Conservation (phyloP, 192 early-diverging fungal species). For the Backusella tuberculispora region DNA sequence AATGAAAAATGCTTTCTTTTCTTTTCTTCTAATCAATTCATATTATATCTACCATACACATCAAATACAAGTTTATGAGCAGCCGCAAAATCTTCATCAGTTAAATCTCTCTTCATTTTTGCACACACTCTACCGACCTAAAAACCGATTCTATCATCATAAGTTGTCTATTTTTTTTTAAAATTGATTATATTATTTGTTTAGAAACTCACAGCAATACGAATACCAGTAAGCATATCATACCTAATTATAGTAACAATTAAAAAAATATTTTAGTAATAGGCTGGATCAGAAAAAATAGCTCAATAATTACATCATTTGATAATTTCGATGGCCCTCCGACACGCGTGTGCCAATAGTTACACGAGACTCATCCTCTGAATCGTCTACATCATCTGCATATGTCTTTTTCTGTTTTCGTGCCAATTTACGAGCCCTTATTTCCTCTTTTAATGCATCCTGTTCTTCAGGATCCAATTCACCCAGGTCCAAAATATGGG, state of each 20-base stretch:
- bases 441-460: conserved; percentile 13
- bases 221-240: conserved; percentile 31
- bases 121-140: conserved; percentile 83
- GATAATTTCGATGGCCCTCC: conserved; percentile 27
- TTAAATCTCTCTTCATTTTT: conserved; percentile 78
- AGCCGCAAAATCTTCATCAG: conserved; percentile 80
- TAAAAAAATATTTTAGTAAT: neutral
- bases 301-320: conserved; percentile 21
- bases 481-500: conserved; percentile 17
- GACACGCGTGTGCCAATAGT: conserved; percentile 55
- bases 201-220: conserved; percentile 22
- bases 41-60: conserved; percentile 57
- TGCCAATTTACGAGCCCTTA: conserved; percentile 1
- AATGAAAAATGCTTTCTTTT: conserved; percentile 76
- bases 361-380: conserved; percentile 41
- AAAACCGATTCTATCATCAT: neutral
- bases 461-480: conserved; percentile 14
- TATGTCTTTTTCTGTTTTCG: neutral
- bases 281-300: neutral
- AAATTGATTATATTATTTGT: neutral
- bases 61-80: conserved; percentile 98
- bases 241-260: conserved; percentile 10
- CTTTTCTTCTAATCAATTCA: conserved; percentile 94
- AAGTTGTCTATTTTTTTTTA: neutral
- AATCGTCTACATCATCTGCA: conserved; percentile 15